A percentile compares a stretch with the other conserved stretches of the same genome.
These are phyloP conservation scores for Rhizoclosmatium globosum DNA, from an alignment of 192 early-diverging fungal genomes.

Conservation along the genomic window DNA sequence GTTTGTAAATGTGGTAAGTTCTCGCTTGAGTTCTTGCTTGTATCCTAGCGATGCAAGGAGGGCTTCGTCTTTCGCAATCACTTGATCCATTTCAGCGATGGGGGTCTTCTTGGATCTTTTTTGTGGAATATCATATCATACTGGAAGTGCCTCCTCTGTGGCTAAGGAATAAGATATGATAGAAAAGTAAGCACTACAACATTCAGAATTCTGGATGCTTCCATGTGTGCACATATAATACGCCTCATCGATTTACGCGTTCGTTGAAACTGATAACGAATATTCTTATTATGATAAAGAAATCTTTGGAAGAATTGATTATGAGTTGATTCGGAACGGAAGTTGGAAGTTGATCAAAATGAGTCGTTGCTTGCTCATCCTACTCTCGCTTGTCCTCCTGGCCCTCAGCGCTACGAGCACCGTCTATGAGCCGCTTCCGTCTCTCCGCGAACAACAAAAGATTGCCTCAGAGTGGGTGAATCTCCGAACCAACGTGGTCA, in stretches of 20 bases:
- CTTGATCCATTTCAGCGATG: no score
- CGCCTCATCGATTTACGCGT: no score
- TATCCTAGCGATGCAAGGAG: slow-evolving; percentile 49
- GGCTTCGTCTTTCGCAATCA: slow-evolving; percentile 29
- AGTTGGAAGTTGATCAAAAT: background rate
- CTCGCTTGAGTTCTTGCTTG: slow-evolving; percentile 50
- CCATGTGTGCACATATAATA: no score
- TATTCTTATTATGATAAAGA: no score
- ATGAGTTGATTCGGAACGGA: no score
- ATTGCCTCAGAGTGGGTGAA: background rate
- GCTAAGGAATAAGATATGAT: background rate
- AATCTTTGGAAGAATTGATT: no score
- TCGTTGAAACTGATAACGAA: no score
- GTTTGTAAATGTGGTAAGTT: slow-evolving; percentile 43
- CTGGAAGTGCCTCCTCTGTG: background rate
- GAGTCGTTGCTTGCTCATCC: background rate
- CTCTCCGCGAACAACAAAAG: background rate
- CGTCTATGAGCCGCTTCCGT: background rate
- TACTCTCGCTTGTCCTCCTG: background rate
- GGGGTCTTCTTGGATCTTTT: background rate
- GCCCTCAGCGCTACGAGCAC: background rate
- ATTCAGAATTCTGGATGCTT: no score
- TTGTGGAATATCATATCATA: background rate
- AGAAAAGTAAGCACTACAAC: no score
- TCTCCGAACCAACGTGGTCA: background rate